Evolutionary conservation across 2,329 filamentous ascomycete species (phyloP).

Genomic region (Didymella keratinophila): DNA sequence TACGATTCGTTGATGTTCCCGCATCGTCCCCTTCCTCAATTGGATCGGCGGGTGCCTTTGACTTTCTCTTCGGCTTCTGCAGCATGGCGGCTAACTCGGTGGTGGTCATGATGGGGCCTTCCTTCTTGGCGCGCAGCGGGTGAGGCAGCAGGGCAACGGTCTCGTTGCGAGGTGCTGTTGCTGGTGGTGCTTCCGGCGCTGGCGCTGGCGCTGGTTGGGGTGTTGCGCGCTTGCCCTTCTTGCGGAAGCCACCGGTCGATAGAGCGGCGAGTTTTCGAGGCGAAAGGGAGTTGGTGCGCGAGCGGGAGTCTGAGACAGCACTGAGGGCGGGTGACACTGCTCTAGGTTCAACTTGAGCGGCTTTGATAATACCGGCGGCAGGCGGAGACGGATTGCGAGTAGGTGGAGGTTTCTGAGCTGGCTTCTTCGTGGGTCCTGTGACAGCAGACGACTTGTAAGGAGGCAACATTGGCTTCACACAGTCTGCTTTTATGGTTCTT

Average conservation of each 20-base stretch:
- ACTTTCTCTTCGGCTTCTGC: constrained; percentile 27
- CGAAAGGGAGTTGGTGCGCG: constrained; percentile 23
- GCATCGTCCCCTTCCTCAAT: constrained; percentile 31
- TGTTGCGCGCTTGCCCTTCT: constrained; percentile 24
- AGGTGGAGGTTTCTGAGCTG: constrained; percentile 4
- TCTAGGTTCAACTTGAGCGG: constrained; percentile 6
- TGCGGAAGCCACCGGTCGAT: constrained; percentile 42
- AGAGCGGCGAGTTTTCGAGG: constrained; percentile 26
- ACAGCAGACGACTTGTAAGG: not conserved
- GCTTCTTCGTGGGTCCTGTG: constrained; percentile 9
- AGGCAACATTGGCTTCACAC: not conserved
- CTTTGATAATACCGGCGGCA: constrained; percentile 1
- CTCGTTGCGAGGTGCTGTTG: constrained; percentile 18
- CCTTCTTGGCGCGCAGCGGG: constrained; percentile 28
- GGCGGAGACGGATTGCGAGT: constrained; percentile 10
- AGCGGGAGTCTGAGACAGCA: constrained; percentile 13
- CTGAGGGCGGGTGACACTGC: constrained; percentile 17
- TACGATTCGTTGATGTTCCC: constrained; percentile 16
- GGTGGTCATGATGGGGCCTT: constrained; percentile 37
- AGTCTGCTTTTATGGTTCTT: constrained; percentile 6
- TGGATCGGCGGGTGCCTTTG: constrained; percentile 24
- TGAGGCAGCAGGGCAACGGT: constrained; percentile 30
- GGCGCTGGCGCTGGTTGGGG: constrained; percentile 1
- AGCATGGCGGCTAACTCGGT: constrained; percentile 39
- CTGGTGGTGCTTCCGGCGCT: not conserved